Conservation (phyloP, 306 rosid species). For the Nissolia schottii region DNA sequence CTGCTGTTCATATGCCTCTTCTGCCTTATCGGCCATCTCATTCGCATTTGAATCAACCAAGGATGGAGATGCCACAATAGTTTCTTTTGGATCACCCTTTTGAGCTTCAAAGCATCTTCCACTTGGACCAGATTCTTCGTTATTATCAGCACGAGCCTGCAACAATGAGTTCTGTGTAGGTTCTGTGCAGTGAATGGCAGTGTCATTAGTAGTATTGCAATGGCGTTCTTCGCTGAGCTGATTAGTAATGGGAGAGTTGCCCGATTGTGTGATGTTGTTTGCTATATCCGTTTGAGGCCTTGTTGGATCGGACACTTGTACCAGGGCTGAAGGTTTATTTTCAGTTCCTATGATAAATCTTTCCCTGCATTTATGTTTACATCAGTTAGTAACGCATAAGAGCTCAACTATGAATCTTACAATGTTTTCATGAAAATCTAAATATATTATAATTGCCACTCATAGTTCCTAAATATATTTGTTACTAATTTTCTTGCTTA, state of each 20-base stretch:
- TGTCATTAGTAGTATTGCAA: not conserved
- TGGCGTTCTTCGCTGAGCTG: not conserved
- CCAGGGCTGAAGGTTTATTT: not conserved
- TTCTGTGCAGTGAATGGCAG: not conserved
- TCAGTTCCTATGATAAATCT: conserved; percentile 36
- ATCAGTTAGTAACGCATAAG: not conserved
- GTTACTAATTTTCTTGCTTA: not conserved
- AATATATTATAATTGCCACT: not conserved
- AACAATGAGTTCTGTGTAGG: not conserved
- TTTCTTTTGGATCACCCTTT: conserved; percentile 27
- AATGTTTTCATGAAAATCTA: not conserved
- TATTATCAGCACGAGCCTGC: not conserved
- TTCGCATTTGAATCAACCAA: conserved; percentile 33
- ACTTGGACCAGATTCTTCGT: conserved; percentile 14
- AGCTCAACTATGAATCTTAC: not conserved
- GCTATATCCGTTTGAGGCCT: conserved; percentile 9
- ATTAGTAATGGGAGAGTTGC: not conserved
- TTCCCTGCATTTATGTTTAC: conserved; percentile 49
- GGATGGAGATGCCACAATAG: not conserved
- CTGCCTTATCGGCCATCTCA: conserved; percentile 26
- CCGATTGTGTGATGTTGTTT: not conserved
- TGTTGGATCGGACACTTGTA: conserved; percentile 12
- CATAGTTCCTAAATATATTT: not conserved
- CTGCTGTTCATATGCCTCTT: conserved; percentile 22
- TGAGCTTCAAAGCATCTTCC: conserved; percentile 20